Base-by-base conservation (phyloP, 1,139 yeast genomes). In the Suhomyces chickasaworum region DNA sequence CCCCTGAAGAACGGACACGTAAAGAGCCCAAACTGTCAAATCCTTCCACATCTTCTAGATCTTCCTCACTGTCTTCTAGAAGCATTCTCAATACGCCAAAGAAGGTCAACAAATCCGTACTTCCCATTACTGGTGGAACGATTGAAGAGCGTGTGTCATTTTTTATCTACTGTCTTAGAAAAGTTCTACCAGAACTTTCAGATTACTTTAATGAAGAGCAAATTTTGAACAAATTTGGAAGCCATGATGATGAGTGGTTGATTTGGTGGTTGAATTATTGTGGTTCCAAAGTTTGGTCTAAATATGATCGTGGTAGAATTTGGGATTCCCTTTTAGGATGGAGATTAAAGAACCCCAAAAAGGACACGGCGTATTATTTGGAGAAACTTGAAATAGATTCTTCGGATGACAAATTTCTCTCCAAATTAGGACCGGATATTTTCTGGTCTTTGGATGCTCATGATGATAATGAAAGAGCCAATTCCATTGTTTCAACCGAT, bases 261-360 rank as follows among this genome's bases (percentile, higher is more conserved):
- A 77, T 89, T 32, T 91, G 97, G 96, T 91, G 97, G 97, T 72
- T 90, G 53, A 89, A 90, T 60, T 90, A 89, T 76, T 81, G 89
- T 59, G 97, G 97, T n/a, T 80, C 95, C 10, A 87, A 88, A 64
- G 91, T 86, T 7, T 84, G 95, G 81, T 85, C 91, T 44, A 77
- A 85, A 51, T 76, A 77, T 52, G 97, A 89, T 64, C 69, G 97
- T 45, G 97, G 95, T 3, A 75, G 97, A 51, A 75, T 89, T 15
- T 91, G 97, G 97, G 98, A 91, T 68, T 69, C 83, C 56, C 66
- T 90, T 46, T 65, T 91, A 31, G 96, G 97, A 2, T 89, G 93
- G 84, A 77, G 95, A 57, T 71, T 77, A 44, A 68, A 69, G 48
- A 73, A 70, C 51, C 63, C 66, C 7, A 70, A 64, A 47, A 58